Percentiles rank a stretch among this genome's conserved stretches.
Conservation (phyloP, 1,284 basidiomycete genomes). For the Coniophora puteana region DNA sequence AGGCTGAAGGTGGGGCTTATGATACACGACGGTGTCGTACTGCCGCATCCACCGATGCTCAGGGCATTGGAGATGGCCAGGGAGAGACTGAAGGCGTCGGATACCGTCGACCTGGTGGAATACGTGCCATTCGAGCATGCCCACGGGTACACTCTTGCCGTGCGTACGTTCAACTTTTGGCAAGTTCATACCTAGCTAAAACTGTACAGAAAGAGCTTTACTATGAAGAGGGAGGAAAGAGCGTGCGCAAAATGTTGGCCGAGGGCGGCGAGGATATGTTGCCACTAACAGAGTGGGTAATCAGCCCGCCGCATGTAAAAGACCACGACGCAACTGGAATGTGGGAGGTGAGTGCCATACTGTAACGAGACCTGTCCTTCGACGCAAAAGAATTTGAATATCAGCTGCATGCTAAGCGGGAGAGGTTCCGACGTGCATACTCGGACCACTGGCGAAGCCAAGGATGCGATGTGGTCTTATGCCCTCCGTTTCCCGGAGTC, state of each 20-base stretch:
- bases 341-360: constrained; percentile 25
- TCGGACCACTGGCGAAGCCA: constrained; percentile 24
- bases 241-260: constrained; percentile 16
- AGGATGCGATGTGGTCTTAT: constrained; percentile 27
- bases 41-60: constrained; percentile 41
- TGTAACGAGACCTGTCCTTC: background rate
- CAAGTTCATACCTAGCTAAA: too few species aligned
- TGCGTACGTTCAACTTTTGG: constrained; percentile 21
- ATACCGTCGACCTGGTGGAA: constrained; percentile 38
- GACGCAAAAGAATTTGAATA: background rate
- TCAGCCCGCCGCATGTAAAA: constrained; percentile 21
- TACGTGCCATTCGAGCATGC: constrained; percentile 34
- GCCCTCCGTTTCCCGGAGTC: constrained; percentile 21
- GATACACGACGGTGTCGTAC: constrained; percentile 41
- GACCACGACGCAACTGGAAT: constrained; percentile 20
- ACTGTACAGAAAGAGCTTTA: constrained; percentile 15
- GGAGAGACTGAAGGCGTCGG: constrained; percentile 32
- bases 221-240: constrained; percentile 22
- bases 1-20: constrained; percentile 43
- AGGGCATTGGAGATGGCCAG: constrained; percentile 36
- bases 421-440: constrained; percentile 23
- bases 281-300: constrained; percentile 27
- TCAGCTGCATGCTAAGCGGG: constrained; percentile 24
- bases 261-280: constrained; percentile 27
- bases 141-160: constrained; percentile 31